Percentiles rank a stretch among this genome's conserved stretches.
Conservation (phyloP, 2,329 filamentous ascomycete genomes). For the Verticillium zaregamsianum region DNA sequence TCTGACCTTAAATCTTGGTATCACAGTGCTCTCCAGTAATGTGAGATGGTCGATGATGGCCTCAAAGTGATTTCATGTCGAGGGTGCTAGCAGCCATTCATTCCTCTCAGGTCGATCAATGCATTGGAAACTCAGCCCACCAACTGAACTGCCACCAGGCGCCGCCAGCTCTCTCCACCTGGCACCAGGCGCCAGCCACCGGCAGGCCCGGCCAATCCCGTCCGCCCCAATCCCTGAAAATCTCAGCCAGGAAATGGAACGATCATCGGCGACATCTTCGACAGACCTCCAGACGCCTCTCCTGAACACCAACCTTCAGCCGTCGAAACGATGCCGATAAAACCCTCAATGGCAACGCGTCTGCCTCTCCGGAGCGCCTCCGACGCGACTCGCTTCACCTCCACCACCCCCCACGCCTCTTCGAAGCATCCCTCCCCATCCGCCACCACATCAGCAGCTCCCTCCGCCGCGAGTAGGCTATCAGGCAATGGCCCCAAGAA, state of each 20-base stretch:
- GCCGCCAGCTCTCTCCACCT: neutral
- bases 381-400: conserved; percentile 70
- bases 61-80: too few relatives aligned
- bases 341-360: conserved; percentile 32
- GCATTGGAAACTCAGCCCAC: too few relatives aligned
- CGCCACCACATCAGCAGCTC: conserved; percentile 20
- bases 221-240: neutral
- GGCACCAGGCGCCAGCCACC: neutral
- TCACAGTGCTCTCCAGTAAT: too few relatives aligned
- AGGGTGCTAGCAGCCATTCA: too few relatives aligned
- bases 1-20: too few relatives aligned
- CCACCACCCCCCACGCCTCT: conserved; percentile 56
- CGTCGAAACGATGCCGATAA: neutral
- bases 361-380: conserved; percentile 63
- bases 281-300: neutral
- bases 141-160: too few relatives aligned
- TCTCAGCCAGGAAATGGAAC: neutral
- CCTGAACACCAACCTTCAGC: neutral
- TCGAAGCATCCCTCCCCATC: conserved; percentile 45
- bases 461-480: conserved; percentile 7
- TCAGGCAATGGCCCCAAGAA: conserved; percentile 14
- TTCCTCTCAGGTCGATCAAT: too few relatives aligned
- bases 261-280: neutral
- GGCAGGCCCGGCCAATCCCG: neutral
- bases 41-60: too few relatives aligned